Evolutionary conservation across 2,329 filamentous ascomycete species (phyloP), one percentile per base, ranked within the genome.

Genomic region (Monilinia vaccinii-corymbosi): DNA sequence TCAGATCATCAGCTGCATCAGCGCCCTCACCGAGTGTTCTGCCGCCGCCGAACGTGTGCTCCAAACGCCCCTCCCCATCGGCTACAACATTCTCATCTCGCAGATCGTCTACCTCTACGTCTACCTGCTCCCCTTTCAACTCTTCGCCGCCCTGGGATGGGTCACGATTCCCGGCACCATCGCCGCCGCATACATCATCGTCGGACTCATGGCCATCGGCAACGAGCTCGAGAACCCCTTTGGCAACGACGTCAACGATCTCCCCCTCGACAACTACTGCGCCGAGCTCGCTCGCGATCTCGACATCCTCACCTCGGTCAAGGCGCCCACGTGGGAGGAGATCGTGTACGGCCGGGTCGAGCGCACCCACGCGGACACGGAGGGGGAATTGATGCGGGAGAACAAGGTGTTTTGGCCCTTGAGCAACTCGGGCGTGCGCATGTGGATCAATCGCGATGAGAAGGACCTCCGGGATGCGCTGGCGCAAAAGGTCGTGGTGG

Each of bases 51-150:
- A 94, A 70, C 86, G 90, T 63, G 85, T 95, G 23, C 82, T 93
- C 36, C 88, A 87, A 72, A 95, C 90, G 0, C 90, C 90, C 1
- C 81, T 95, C 0, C 90, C 90, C 2, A 81, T 91, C 60, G 90
- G 89, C 50, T 95, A 95, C 76, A 84, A 82, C 65, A 94, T 95
- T 68, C 84, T 89, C 68, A 92, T 94, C 71, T 85, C 86, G 23
- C 90, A 95, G 72, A 93, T 94, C 70, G 90, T 90, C 36, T 92
- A 88, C 84, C 81, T 91, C 56, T 95, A 94, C 74, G 85, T 94
- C 57, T 75, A 91, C 66, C 79, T 90, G 36, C 80, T 95, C 1
- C 90, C 90, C 7, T 94, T 94, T 79, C 90, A 95, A 75, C 82
- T 95, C 8, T 82, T 83, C 70, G 70, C 72, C 0, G 71, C 74